Base-by-base conservation (phyloP, 257 asterid species). In the Osmanthus fragrans region DNA sequence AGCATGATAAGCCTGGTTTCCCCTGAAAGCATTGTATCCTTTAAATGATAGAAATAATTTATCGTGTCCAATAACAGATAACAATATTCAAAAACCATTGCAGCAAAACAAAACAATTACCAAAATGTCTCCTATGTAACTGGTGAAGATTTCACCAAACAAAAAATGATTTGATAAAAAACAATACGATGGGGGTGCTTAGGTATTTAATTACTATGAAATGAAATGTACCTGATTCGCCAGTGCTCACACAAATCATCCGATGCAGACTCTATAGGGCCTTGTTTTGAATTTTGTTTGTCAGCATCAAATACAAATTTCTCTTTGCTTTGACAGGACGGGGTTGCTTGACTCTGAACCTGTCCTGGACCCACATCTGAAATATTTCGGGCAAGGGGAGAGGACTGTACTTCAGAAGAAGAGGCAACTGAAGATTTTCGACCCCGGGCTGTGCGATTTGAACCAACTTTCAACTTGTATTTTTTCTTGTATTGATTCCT, bases 1-100 rank as follows among this genome's bases (percentile, higher is more conserved):
- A 30, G 80, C 90, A 70, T 86, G 92, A 83, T 92, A 96, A 60
- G 97, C 96, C 81, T 89, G 88, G 81, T 96, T 96, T 75, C 99
- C 98, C 96, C 99, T 95, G 94, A 37, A 80, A 77, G 56, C 66
- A 76, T 73, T 72, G 73, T 21, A 73, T 68, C 37, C 32, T 42
- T 80, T 73, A 51, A 69, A 72, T 30, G 72, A 47, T 42, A 72
- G 42, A 12, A 76, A 73, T 56, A 70, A 83, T 76, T 30, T 79
- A 25, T 77, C 71, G 76, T 67, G 32, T 15, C 51, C 67, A 32
- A 67, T 19, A 9, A 60, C 65, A 7, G 8, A 25, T 3, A 73
- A 73, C 64, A 34, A 78, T 68, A 77, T 49, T 71, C 39, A 76
- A 30, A 64, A 76, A 73, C 72, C 25, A 19, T 64, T 39, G 77